A percentile compares a stretch with the other conserved stretches of the same genome.
Conservation (phyloP, 2,329 filamentous ascomycete species). For the Beauveria brongniartii region DNA sequence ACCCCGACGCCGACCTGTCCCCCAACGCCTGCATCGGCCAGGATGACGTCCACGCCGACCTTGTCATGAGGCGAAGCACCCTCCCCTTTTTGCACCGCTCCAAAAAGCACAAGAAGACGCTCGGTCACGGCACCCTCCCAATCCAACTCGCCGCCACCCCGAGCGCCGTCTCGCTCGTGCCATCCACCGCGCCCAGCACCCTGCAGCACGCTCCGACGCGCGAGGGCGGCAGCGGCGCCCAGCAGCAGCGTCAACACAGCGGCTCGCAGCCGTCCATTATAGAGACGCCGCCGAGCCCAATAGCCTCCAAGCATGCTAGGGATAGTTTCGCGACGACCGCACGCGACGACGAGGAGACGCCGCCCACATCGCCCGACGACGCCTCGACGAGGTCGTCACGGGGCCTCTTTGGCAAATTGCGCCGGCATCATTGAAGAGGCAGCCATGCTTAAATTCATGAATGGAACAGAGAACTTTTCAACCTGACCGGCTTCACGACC, state of each 20-base stretch:
- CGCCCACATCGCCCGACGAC: slow-evolving; percentile 28
- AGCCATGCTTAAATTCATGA: background rate
- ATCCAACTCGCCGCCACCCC: slow-evolving; percentile 24
- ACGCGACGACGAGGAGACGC: slow-evolving; percentile 23
- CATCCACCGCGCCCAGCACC: slow-evolving; percentile 19
- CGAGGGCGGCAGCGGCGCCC: slow-evolving; percentile 16
- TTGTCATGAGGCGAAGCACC: slow-evolving; percentile 32
- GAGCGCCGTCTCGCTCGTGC: slow-evolving; percentile 22
- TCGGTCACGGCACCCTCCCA: slow-evolving; percentile 38
- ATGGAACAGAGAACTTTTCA: background rate
- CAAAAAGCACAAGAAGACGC: slow-evolving; percentile 37
- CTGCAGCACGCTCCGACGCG: slow-evolving; percentile 7
- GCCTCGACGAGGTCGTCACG: slow-evolving; percentile 19
- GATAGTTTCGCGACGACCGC: slow-evolving; percentile 27
- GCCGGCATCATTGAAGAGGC: background rate
- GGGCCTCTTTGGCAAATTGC: slow-evolving; percentile 18
- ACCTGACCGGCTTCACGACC: background rate
- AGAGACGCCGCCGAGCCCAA: slow-evolving; percentile 17
- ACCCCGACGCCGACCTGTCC: slow-evolving; percentile 52
- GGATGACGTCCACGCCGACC: slow-evolving; percentile 40
- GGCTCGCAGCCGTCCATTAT: slow-evolving; percentile 10
- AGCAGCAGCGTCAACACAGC: slow-evolving; percentile 14
- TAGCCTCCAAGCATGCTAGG: slow-evolving; percentile 28
- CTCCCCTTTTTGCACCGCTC: slow-evolving; percentile 32
- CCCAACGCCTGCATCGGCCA: slow-evolving; percentile 48